These are phyloP conservation scores for Theobroma grandiflorum DNA, from an alignment of 441 rosid genomes.

Conservation along the genomic window DNA sequence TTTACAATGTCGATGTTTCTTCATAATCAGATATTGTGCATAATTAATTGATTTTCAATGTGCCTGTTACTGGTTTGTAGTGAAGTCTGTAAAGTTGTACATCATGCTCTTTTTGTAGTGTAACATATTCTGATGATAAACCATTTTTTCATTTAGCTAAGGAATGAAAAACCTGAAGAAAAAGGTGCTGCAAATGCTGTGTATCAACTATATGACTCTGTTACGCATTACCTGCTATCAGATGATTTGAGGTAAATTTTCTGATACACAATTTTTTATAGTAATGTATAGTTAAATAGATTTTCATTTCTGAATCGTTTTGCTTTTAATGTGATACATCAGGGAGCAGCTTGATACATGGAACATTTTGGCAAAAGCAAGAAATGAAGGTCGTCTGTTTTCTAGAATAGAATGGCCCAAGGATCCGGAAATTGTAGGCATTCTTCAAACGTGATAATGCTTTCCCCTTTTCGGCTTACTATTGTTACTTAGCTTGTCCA, in stretches of 20 bases:
- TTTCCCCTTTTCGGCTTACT: slow-evolving; percentile 29
- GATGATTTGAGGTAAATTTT: slow-evolving; percentile 76
- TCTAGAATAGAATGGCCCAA: slow-evolving; percentile 93
- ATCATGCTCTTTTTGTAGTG: slow-evolving; percentile 2
- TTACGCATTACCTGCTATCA: slow-evolving; percentile 89
- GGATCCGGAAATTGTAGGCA: slow-evolving; percentile 89
- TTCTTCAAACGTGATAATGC: slow-evolving; percentile 10
- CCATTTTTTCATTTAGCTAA: slow-evolving; percentile 54
- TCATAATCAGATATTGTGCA: slow-evolving; percentile 1
- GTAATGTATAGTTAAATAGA: neutral
- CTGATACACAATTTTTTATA: neutral
- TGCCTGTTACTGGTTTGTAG: neutral
- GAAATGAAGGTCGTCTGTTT: slow-evolving; percentile 89
- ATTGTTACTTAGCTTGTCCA: slow-evolving; percentile 29
- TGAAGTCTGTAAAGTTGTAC: slow-evolving; percentile 1
- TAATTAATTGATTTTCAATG: slow-evolving; percentile 1
- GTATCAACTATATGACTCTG: slow-evolving; percentile 83
- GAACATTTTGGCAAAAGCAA: slow-evolving; percentile 89
- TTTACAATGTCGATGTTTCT: neutral
- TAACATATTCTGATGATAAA: neutral
- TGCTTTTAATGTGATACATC: slow-evolving; percentile 30
- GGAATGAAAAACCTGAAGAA: slow-evolving; percentile 77
- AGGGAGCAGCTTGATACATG: slow-evolving; percentile 99
- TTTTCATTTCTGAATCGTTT: slow-evolving; percentile 19
- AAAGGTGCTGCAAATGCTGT: slow-evolving; percentile 95